Base-by-base conservation (phyloP, 371 early-diverging fungal genomes). In the Cokeromyces recurvatus region DNA sequence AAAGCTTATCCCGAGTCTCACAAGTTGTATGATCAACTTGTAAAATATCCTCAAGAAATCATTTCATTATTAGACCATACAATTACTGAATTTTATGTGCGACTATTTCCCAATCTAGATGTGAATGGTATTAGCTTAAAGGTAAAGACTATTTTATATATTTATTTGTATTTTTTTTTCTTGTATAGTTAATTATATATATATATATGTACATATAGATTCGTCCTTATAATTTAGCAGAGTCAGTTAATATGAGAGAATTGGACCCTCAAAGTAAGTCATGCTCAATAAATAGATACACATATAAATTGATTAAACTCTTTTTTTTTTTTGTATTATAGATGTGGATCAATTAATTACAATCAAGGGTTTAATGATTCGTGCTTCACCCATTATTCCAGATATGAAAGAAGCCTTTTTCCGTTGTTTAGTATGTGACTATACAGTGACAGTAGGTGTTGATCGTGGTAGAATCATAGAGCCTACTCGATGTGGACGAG, bases 281-380 rank as follows among this genome's bases (percentile, higher is more conserved):
- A 29, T 11, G 5, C 0, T 34, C 6, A 34, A 15, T 4, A 49
- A 17, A 5, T n/a, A 29, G 29, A 29, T 29, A 29, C 29, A 29
- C 11, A 29, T 11, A n/a, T n/a, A n/a, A n/a, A n/a, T n/a, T n/a
- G n/a, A n/a, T n/a, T n/a, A n/a, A n/a, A n/a, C n/a, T n/a, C 11
- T 29, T 29, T 42, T 29, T 11, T 2, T n/a, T 15, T 24, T 12
- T 34, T 32, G 21, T 15, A n/a, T 42, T 25, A 8, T 50, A 80
- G 98, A 98, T 63, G 95, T 99, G 40, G 99, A 99, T 71, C 94
- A 93, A 47, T 78, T 99, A 43, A 92, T 99, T 12, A 89, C 91
- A 7, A 82, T 99, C 59, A 92, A 90, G 64, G 99, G 99, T 32
- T 74, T 99, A 56, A 78, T 99, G 67, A 91, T 98, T 48, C 87